Base-by-base conservation (phyloP, 2,329 filamentous ascomycete genomes). In the Monosporascus cannonballus region DNA sequence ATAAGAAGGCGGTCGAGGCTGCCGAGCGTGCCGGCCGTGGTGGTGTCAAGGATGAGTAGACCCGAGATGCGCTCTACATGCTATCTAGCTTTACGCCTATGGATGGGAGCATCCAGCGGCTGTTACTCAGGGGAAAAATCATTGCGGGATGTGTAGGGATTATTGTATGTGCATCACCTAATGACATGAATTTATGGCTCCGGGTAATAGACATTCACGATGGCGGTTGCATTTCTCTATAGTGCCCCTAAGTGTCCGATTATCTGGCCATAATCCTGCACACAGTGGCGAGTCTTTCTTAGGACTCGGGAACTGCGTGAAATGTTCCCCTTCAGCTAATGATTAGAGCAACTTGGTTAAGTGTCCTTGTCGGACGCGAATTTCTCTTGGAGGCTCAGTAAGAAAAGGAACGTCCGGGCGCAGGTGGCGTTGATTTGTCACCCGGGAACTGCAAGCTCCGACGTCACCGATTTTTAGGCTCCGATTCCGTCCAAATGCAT, bases 1-100 rank as follows among this genome's bases (percentile, higher is more conserved):
- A 99, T 73, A 90, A 93, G 81, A 91, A 93, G 76, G 85, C 88
- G 52, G 81, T 96, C 47, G 89, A 91, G 76, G 81, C 83, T 49
- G 86, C 85, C 51, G 89, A 93, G 79, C 88, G 87, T 69, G 79
- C 86, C 51, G 86, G 86, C 57, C 80, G 83, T 56, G 85, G 85
- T 53, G 85, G 85, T 65, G 83, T 76, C 64, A 88, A 88, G 81
- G 85, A 88, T 71, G 85, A 88, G 75, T 88, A 84, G 68, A 66
- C 37, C 18, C 24, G 30, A 34, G 9, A 34, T 34, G 11, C 30
- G 11, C 27, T 34, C 30, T 34, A 34, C 11, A 34, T 8, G 24
- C 7, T 3, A 9, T 17, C 25, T 9, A 22, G 38, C 17, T 18
- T 38, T n/a, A 20, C 15, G 24, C 22, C 17, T 18, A 24, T 46